Evolutionary conservation across 257 asterid species (phyloP).

Genomic region (Solanum neorickii): DNA sequence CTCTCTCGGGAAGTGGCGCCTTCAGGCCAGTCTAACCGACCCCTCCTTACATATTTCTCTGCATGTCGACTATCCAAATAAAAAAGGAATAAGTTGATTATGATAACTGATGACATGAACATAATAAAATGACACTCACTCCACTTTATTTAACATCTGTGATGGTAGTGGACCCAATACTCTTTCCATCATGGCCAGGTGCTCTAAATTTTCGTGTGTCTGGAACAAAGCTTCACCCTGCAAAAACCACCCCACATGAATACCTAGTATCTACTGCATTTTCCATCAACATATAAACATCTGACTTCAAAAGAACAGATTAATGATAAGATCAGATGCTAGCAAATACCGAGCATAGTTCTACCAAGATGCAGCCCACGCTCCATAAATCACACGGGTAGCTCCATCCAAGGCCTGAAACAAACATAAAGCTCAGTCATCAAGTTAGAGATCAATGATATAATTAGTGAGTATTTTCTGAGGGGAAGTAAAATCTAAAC

Average conservation of each 20-base stretch:
- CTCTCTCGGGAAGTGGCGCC: constrained; percentile 46
- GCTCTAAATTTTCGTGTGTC: constrained; percentile 43
- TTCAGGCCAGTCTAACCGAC: constrained; percentile 48
- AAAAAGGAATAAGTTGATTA: not conserved
- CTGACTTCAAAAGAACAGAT: not conserved
- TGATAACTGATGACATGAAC: not conserved
- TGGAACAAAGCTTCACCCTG: constrained; percentile 52
- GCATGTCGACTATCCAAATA: constrained; percentile 29
- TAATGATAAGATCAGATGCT: not conserved
- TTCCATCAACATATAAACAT: not conserved
- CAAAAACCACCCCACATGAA: constrained; percentile 3
- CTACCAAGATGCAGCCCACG: constrained; percentile 44
- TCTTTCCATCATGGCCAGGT: constrained; percentile 50
- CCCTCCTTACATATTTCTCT: constrained; percentile 37
- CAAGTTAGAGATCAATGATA: not conserved
- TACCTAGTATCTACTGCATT: not conserved
- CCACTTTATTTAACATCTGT: constrained; percentile 32
- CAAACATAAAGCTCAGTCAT: not conserved
- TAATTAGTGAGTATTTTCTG: not conserved
- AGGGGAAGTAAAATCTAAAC: not conserved
- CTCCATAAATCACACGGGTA: constrained; percentile 49
- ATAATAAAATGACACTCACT: constrained; percentile 16
- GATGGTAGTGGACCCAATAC: constrained; percentile 40
- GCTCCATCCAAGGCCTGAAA: constrained; percentile 45
- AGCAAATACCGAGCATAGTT: constrained; percentile 32